Base-by-base conservation (phyloP, 495 filamentous ascomycete species). In the Tuber melanosporum region DNA sequence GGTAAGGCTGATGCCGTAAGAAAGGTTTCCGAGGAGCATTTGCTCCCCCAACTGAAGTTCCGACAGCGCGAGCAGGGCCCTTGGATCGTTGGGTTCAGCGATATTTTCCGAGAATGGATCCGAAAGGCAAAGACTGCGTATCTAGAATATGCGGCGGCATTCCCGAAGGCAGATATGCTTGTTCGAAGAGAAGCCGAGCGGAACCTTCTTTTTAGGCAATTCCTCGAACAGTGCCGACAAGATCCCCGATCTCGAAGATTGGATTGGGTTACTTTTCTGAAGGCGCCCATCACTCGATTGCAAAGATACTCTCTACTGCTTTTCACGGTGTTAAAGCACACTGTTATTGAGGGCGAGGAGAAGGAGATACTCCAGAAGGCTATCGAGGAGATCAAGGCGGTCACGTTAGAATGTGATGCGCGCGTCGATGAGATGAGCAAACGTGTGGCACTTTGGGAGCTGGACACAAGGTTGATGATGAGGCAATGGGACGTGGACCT, bases 81-180 rank as follows among this genome's bases (percentile, higher is more conserved):
- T 0, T 98, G 93, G 88, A 91, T 99, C 76, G 87, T 89, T 70
- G 95, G 96, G 14, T 97, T 98, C 84, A 97, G 94, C 82, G 95
- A 98, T 79, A 94, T 99, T 74, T 99, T 99, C 86, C 88, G 95
- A 76, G 96, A 99, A 85, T 99, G 95, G 95, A 97, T 99, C 80
- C 89, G 95, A 72, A 98, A 98, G 85, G 95, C 96, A 3, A 93
- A 91, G 85, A 85, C 86, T 8, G 91, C 92, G 2, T 99, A 98
- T 85, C 90, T 98, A 77, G 94, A 94, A 69, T 99, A 98, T 85
- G 93, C 95, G 71, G 91, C 92, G 1, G 91, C 90, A 0, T 98
- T 94, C 75, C 95, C 95, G 0, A 89, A 92, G 70, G 95, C 95
- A 0, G 91, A 88, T 47, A 94, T 92, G 84, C 85, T 94, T 57